A percentile compares a stretch with the other conserved stretches of the same genome.
These are phyloP conservation scores for Coemansia brasiliensis DNA, from an alignment of 192 early-diverging fungal genomes.

Conservation along the genomic window DNA sequence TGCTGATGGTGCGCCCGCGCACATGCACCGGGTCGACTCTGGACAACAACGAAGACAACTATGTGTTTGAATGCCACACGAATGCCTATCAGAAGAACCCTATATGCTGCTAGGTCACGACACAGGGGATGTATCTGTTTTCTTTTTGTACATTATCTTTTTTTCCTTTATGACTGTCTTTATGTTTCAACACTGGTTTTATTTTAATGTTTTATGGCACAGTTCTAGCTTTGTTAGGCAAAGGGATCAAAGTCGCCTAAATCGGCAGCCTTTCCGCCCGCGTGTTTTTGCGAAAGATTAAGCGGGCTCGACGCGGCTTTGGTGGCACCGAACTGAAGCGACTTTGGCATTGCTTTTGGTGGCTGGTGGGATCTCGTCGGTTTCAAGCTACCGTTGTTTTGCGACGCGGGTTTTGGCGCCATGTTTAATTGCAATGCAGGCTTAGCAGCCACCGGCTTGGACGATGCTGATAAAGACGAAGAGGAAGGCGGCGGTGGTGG, in stretches of 20 bases:
- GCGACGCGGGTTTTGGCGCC: neutral
- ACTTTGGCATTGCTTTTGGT: neutral
- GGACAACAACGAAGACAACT: neutral
- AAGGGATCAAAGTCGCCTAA: constrained; percentile 52
- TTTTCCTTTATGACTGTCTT: neutral
- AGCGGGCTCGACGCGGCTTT: neutral
- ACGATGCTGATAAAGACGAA: too few relatives aligned
- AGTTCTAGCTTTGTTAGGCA: constrained; percentile 11
- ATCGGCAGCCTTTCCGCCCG: constrained; percentile 37
- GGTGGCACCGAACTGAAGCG: constrained; percentile 7
- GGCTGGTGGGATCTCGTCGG: neutral
- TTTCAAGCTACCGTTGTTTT: constrained; percentile 3
- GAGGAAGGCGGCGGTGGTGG: constrained; percentile 7
- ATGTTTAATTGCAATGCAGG: neutral
- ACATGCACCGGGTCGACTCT: constrained; percentile 10
- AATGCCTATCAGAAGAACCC: constrained; percentile 28
- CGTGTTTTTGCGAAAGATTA: constrained; percentile 24
- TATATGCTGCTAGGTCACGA: constrained; percentile 22
- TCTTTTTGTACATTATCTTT: neutral
- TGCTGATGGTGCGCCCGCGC: constrained; percentile 2
- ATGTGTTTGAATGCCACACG: neutral
- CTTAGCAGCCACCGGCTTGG: neutral
- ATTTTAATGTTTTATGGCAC: neutral
- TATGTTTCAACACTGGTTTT: constrained; percentile 8
- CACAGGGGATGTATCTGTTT: neutral